Base-by-base conservation (phyloP, 2,329 filamentous ascomycete species). In the Penicillium sp. region DNA sequence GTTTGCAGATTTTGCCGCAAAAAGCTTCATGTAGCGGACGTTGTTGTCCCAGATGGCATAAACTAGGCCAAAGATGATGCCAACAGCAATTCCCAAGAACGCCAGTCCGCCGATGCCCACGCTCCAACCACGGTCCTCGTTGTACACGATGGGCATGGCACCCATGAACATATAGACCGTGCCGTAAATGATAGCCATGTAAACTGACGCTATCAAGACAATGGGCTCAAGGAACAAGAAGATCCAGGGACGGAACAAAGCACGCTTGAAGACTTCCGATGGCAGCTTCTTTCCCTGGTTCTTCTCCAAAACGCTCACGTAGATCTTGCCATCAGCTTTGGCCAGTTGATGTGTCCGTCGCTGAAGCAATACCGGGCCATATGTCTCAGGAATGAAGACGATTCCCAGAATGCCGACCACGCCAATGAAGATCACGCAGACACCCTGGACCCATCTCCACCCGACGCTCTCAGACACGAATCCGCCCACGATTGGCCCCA, bases 151-250 rank as follows among this genome's bases (percentile, higher is more conserved):
- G 7, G 83, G 82, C 68, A 84, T 84, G 13, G 83, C 82, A 15
- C 79, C 79, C 60, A 86, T 85, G 64, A 85, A 77, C 63, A 83
- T 25, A 18, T 16, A 37, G 9, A 27, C 10, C 81, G 39, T 61
- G 21, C 52, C 54, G 37, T 54, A 60, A 1, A 73, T 68, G 40
- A 79, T 69, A 5, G 65, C 83, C 75, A 86, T 81, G 73, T 89
- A 90, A 32, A 89, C 75, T 35, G 81, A 82, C 3, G 85, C 75
- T 5, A 88, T 73, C 8, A 87, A 68, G 23, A 88, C 84, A 58
- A 89, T 90, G 2, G 87, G 87, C 66, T 90, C 87, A 52, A 76
- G 75, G 76, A 90, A 86, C 13, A 90, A 79, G 50, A 90, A 78
- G 37, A 86, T 75, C 84, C 86, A 87, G 0, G 87, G 87, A 3